Base-by-base conservation (phyloP, 1,284 basidiomycete genomes). In the Rhodotorula glutinis region DNA sequence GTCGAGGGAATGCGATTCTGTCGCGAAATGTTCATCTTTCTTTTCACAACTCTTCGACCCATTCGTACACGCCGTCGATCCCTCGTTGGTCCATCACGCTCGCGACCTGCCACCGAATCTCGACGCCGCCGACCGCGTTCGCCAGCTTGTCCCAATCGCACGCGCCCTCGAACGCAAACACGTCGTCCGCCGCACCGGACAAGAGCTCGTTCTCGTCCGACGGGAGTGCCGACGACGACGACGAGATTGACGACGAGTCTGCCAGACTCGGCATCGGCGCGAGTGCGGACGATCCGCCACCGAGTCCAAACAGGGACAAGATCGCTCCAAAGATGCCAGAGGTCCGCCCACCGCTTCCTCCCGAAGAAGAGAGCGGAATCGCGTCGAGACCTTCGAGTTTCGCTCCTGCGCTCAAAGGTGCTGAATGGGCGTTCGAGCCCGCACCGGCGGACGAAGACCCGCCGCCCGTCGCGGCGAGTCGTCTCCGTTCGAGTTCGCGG, bases 311-410 rank as follows among this genome's bases (percentile, higher is more conserved):
- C 10, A 21, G 9, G 25, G 54, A 43, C 29, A 70, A 57, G 56
- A 62, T 47, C 4, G 27, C 17, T 23, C 19, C 38, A 14, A 65
- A 38, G 25, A 65, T 30, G 56, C 64, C 53, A 10, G 9, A 11
- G n/a, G 16, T 14, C 10, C 29, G 27, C 4, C 27, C 5, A 9
- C 41, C 27, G 41, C 38, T 21, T 17, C 59, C 55, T 11, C 16
- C 16, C 17, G 70, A 57, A 16, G 58, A 57, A 10, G 59, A 49
- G 3, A 60, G 52, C 1, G 72, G 68, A 29, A 75, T 62, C 44
- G 73, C 69, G 3, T 76, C 75, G 9, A 76, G 60, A 10, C 75
- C 73, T 53, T 76, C 74, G 38, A 76, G 63, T 25, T 64, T 54
- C 3, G 74, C 71, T 7, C 63, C 71, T 4, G 62, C 62, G 51